phyloP scores from a whole-genome alignment of 2,329 filamentous ascomycete genomes.

The Pseudopyricularia javanii region DNA sequence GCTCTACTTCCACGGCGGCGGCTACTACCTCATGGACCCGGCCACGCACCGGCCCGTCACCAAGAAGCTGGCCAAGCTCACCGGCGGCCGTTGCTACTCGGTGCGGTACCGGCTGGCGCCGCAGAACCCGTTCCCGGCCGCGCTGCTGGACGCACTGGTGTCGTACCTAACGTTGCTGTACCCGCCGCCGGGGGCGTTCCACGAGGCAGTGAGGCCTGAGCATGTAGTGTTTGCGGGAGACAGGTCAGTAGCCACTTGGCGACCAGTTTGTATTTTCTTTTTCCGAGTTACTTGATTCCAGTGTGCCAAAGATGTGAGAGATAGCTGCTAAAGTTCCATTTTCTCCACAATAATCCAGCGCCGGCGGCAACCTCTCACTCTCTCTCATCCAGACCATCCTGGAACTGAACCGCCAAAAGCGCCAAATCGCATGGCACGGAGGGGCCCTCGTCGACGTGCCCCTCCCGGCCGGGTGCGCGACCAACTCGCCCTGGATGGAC shows the following conservation, averaged over 20 bases:
- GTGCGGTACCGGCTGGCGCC: conserved; percentile 67
- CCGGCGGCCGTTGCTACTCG: conserved; percentile 55
- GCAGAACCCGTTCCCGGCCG: conserved; percentile 62
- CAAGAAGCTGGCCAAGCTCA: conserved; percentile 52
- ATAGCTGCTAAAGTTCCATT: no score
- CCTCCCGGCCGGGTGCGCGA: conserved; percentile 52
- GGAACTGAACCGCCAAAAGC: conserved; percentile 37
- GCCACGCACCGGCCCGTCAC: conserved; percentile 47
- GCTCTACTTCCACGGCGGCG: conserved; percentile 67
- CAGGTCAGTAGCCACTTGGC: conserved; percentile 23
- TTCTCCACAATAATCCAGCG: conserved; percentile 25
- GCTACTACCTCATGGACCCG: conserved; percentile 62
- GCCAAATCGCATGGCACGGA: conserved; percentile 48
- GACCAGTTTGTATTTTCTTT: no score
- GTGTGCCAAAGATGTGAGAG: no score
- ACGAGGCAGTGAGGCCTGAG: conserved; percentile 49
- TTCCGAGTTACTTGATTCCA: no score
- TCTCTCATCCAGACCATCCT: conserved; percentile 57
- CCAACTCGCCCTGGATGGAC: conserved; percentile 61
- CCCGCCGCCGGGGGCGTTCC: conserved; percentile 54
- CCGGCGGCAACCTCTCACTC: conserved; percentile 60
- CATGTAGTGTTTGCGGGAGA: conserved; percentile 65
- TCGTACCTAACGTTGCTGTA: conserved; percentile 64
- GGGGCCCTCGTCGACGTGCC: conserved; percentile 39
- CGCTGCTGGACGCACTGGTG: conserved; percentile 59